These are phyloP conservation scores for Neurospora sp. DNA, from an alignment of 495 filamentous ascomycete species.

Conservation along the genomic window DNA sequence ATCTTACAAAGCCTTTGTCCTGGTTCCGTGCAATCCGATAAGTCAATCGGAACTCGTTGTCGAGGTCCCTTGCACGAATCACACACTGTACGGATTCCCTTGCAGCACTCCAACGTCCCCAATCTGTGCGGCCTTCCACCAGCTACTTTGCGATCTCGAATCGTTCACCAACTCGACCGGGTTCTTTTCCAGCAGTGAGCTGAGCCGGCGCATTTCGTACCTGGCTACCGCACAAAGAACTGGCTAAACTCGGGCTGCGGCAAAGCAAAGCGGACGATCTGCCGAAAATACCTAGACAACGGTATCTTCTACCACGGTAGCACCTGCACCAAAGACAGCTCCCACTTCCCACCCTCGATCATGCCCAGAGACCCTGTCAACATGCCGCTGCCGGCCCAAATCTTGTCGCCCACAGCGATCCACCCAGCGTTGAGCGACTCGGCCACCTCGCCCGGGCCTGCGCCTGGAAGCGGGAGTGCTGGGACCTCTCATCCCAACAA, in stretches of 20 bases:
- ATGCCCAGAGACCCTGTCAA: constrained; percentile 16
- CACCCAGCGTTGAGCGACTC: constrained; percentile 27
- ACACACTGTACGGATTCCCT: neutral
- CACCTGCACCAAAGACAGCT: constrained; percentile 19
- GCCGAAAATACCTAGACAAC: neutral
- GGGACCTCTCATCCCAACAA: neutral
- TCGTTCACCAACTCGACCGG: neutral
- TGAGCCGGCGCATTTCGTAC: neutral
- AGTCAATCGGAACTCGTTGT: neutral
- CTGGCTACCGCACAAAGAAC: neutral
- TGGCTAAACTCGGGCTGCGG: neutral
- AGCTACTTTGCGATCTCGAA: neutral
- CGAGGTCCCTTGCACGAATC: neutral
- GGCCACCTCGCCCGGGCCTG: neutral
- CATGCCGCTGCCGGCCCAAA: constrained; percentile 2
- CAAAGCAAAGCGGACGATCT: neutral
- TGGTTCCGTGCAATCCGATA: neutral
- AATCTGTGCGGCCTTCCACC: neutral
- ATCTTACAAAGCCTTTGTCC: neutral
- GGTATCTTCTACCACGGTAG: constrained; percentile 13
- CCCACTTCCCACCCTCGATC: constrained; percentile 10
- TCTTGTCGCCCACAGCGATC: constrained; percentile 28
- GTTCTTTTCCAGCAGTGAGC: neutral
- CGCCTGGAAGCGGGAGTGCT: neutral
- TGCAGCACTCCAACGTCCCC: neutral